phyloP scores from a whole-genome alignment of 2,329 filamentous ascomycete species.

The Alternaria rosae region DNA sequence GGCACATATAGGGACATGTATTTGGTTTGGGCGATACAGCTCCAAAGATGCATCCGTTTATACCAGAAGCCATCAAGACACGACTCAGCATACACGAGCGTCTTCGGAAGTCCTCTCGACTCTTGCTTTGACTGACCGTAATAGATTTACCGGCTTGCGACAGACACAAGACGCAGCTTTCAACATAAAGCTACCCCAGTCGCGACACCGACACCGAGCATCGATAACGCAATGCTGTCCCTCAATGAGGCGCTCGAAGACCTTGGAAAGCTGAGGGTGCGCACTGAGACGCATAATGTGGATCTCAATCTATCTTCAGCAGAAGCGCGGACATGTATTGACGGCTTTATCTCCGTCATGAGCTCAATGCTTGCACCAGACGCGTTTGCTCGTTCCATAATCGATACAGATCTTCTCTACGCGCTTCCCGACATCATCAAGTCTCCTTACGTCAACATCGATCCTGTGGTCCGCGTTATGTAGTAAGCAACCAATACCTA shows the following conservation, averaged over 20 bases:
- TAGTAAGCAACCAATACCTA: slow-evolving; percentile 14
- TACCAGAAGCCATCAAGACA: background rate
- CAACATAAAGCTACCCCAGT: slow-evolving; percentile 30
- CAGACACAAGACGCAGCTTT: slow-evolving; percentile 32
- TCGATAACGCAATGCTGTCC: slow-evolving; percentile 37
- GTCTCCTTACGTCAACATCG: slow-evolving; percentile 37
- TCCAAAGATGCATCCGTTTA: background rate
- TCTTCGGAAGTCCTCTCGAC: background rate
- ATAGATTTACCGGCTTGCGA: slow-evolving; percentile 42
- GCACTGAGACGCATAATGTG: slow-evolving; percentile 19
- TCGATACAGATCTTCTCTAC: slow-evolving; percentile 27
- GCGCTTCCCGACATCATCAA: slow-evolving; percentile 33
- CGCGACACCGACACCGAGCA: slow-evolving; percentile 25
- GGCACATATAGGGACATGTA: background rate
- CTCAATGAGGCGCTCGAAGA: slow-evolving; percentile 38
- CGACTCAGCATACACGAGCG: background rate
- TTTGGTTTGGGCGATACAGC: background rate
- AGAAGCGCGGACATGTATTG: slow-evolving; percentile 30
- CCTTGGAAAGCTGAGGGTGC: slow-evolving; percentile 34
- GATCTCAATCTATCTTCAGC: slow-evolving; percentile 23
- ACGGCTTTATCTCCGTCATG: slow-evolving; percentile 28
- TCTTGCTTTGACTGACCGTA: background rate
- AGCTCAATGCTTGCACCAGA: slow-evolving; percentile 30
- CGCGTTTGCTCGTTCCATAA: slow-evolving; percentile 14
- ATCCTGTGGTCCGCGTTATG: slow-evolving; percentile 33